Base-by-base conservation (phyloP, 306 rosid genomes). In the Trifolium dubium region DNA sequence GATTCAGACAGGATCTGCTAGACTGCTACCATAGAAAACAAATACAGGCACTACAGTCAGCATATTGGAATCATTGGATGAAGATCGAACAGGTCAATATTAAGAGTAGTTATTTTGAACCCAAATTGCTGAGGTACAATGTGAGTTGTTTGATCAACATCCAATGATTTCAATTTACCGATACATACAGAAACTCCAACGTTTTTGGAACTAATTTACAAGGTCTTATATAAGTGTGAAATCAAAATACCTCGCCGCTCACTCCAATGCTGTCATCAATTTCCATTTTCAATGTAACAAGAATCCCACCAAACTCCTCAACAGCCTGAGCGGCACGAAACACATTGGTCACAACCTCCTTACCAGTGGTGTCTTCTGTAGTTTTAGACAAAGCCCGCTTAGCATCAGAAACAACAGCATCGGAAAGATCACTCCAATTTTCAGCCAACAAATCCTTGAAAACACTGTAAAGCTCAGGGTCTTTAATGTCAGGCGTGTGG, bases 361-460 rank as follows among this genome's bases (percentile, higher is more conserved):
- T 91, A 69, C 91, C 97, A 44, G 87, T 49, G 43, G 82, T 69
- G 66, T 94, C 97, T 14, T 86, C 95, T 6, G 97, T 87, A 50
- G 30, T 86, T 81, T 80, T 79, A 19, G 97, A 85, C 65, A 95
- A 78, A 0, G 92, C 97, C 1, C 77, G 56, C 85, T 90, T 87
- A 17, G 73, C 93, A 10, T 80, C 88, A 47, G 72, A 11, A 70
- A 90, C 40, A 2, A 88, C 70, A 74, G 83, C 1, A 15, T 74
- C 75, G 0, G 90, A 85, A 53, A 95, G 85, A 12, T 82, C 76
- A 59, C 84, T 90, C 98, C 98, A 95, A 72, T 60, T 84, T 61
- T 51, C 84, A 61, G 97, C 97, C 86, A 95, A 39, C 86, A 95
- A 92, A 80, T 88, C 96, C 86, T 90, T 92, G 88, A 95, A 92